Conservation (phyloP, 495 filamentous ascomycete genomes). For the Stereocaulon alpinum region DNA sequence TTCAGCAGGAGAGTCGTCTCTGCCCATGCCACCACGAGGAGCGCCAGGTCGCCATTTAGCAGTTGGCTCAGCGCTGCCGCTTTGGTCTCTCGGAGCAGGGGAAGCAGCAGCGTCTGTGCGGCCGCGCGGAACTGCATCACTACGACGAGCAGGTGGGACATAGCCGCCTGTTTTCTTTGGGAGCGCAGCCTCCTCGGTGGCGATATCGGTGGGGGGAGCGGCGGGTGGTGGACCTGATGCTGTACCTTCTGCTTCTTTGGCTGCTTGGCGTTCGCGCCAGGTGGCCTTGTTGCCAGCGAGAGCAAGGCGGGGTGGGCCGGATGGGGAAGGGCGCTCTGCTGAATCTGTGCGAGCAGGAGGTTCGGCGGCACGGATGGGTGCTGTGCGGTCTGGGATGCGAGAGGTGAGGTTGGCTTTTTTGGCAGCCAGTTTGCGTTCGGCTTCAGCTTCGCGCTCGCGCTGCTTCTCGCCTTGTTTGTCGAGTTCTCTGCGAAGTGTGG, state of each 20-base stretch:
- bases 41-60: slow-evolving; percentile 21
- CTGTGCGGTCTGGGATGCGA: slow-evolving; percentile 26
- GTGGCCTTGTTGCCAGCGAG: slow-evolving; percentile 54
- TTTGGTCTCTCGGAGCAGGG: slow-evolving; percentile 16
- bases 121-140: slow-evolving; percentile 17
- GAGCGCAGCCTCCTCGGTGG: slow-evolving; percentile 25
- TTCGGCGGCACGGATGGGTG: slow-evolving; percentile 16
- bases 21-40: slow-evolving; percentile 16
- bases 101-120: slow-evolving; percentile 18
- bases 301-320: slow-evolving; percentile 55
- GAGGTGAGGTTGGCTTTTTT: slow-evolving; percentile 10
- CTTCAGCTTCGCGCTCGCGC: slow-evolving; percentile 59
- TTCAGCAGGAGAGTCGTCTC: slow-evolving; percentile 23
- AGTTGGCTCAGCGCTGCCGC: slow-evolving; percentile 12
- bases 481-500: slow-evolving; percentile 39
- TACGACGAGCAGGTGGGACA: slow-evolving; percentile 41
- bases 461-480: slow-evolving; percentile 56
- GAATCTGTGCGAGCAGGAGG: slow-evolving; percentile 37
- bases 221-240: slow-evolving; percentile 21
- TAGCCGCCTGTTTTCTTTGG: slow-evolving; percentile 37
- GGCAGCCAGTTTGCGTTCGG: slow-evolving; percentile 46
- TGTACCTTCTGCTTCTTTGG: slow-evolving; percentile 40
- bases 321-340: slow-evolving; percentile 41
- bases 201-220: slow-evolving; percentile 29
- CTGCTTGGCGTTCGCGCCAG: slow-evolving; percentile 81